Base-by-base conservation (phyloP, 2,329 filamentous ascomycete genomes). In the Diaporthe australafricana region DNA sequence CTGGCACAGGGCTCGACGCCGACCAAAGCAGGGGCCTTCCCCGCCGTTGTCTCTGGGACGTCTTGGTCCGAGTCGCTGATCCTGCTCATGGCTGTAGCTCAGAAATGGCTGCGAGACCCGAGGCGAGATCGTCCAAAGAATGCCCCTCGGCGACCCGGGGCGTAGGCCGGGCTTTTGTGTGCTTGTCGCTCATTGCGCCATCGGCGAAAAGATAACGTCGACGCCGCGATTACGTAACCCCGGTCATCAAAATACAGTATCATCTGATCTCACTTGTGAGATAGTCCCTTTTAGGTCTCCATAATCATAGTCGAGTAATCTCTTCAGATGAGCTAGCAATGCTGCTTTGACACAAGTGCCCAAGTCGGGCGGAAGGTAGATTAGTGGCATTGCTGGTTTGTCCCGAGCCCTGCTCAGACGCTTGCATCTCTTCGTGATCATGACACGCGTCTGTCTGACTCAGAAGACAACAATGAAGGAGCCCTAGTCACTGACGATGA, bases 61-160 rank as follows among this genome's bases (percentile, higher is more conserved):
- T 53, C 56, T 27, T 66, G 56, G 16, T 70, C 70, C 40, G 53
- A 68, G 30, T 68, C 40, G 48, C 56, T 71, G 69, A 40, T 71
- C 32, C 30, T 47, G 63, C 70, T 73, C 27, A 62, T 45, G 62
- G 53, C 48, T 48, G 66, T 32, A n/a, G 66, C 50, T 68, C 30
- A 25, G 17, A 25, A 30, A 50, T 63, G 12, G 35, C 35, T 25
- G 27, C 14, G 22, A 48, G 40, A 48, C 42, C 42, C 27, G 45
- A 25, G 57, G 12, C 42, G 27, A 42, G 57, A 63, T 63, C 57
- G 57, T 63, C 57, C 57, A 47, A 63, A 11, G 40, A 32, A 47
- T 22, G 20, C 2, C 11, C 40, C 40, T 25, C 42, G 42, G 57
- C 17, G 57, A 48, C 30, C 60, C 27, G 30, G 42, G 30, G 32